Conservation (phyloP, 208 protist species). For the Leishmania aethiopica region DNA sequence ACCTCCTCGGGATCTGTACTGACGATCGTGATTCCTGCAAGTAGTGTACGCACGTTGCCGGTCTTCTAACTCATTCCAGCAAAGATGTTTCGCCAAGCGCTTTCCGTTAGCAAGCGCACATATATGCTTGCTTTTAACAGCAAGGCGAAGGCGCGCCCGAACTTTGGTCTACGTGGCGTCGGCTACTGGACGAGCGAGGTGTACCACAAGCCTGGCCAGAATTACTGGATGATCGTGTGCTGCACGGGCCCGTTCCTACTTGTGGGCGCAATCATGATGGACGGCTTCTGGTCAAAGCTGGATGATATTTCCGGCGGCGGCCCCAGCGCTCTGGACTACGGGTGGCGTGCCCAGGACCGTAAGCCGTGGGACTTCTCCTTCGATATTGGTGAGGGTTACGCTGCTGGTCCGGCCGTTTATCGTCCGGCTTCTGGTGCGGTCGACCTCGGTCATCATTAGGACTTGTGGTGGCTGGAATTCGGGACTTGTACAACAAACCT, state of each 20-base stretch:
- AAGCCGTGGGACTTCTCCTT: conserved; percentile 92
- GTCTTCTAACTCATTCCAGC: neutral
- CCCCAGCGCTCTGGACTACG: conserved; percentile 76
- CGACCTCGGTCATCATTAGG: conserved; percentile 74
- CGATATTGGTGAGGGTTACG: conserved; percentile 88
- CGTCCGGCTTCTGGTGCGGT: conserved; percentile 79
- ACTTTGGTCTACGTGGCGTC: conserved; percentile 85
- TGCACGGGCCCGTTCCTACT: conserved; percentile 57
- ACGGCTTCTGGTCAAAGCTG: conserved; percentile 84
- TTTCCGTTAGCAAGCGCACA: conserved; percentile 68
- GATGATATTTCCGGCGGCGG: conserved; percentile 85
- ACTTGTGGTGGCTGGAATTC: neutral
- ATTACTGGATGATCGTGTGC: conserved; percentile 78
- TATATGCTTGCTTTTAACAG: conserved; percentile 88
- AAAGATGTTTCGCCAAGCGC: conserved; percentile 71
- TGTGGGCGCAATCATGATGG: conserved; percentile 76
- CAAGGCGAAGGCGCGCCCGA: conserved; percentile 87
- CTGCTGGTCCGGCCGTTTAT: conserved; percentile 66
- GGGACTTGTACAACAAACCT: neutral
- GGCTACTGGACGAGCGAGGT: conserved; percentile 84
- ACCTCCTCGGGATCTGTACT: neutral
- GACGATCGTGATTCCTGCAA: neutral
- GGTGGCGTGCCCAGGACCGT: conserved; percentile 70
- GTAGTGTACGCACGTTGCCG: neutral
- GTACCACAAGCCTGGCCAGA: conserved; percentile 80